Conservation (phyloP, 768 basidiomycete species). For the Pleurotus pulmonarius region DNA sequence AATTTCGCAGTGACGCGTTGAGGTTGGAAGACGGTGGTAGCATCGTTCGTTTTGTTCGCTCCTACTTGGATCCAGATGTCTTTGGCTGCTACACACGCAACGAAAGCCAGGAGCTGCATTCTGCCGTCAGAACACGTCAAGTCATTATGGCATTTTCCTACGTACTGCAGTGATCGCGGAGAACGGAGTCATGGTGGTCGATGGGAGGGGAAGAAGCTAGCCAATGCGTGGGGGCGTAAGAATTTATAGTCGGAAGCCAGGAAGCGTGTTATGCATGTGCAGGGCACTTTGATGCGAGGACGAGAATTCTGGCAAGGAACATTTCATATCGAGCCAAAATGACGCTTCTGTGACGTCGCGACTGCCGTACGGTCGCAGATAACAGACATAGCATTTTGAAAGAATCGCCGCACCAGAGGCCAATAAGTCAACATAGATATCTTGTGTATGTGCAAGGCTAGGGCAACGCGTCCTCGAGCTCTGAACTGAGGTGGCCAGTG, state of each 20-base stretch:
- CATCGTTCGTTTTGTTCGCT: conserved; percentile 39
- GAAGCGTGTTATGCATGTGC: background rate
- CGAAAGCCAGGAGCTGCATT: conserved; percentile 13
- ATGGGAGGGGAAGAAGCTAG: background rate
- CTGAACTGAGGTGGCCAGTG: too few species aligned
- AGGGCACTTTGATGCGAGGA: background rate
- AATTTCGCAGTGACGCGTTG: conserved; percentile 35
- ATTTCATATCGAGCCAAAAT: background rate
- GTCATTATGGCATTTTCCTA: background rate
- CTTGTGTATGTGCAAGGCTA: too few species aligned
- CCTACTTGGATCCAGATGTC: conserved; percentile 43
- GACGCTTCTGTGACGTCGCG: conserved; percentile 2
- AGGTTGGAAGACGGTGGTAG: conserved; percentile 43
- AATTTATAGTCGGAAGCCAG: conserved; percentile 4
- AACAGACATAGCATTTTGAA: too few species aligned
- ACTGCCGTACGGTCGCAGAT: too few species aligned
- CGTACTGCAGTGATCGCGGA: background rate
- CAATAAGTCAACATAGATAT: too few species aligned
- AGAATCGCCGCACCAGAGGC: too few species aligned
- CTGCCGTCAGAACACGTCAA: background rate
- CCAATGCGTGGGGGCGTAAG: background rate
- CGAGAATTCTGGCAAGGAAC: background rate
- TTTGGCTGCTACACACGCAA: conserved; percentile 27
- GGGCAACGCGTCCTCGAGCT: too few species aligned
- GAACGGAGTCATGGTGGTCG: background rate